Percentiles rank a stretch among this genome's conserved stretches.
phyloP scores from a whole-genome alignment of 2,329 filamentous ascomycete species.

The Pezicula neosporulosa region DNA sequence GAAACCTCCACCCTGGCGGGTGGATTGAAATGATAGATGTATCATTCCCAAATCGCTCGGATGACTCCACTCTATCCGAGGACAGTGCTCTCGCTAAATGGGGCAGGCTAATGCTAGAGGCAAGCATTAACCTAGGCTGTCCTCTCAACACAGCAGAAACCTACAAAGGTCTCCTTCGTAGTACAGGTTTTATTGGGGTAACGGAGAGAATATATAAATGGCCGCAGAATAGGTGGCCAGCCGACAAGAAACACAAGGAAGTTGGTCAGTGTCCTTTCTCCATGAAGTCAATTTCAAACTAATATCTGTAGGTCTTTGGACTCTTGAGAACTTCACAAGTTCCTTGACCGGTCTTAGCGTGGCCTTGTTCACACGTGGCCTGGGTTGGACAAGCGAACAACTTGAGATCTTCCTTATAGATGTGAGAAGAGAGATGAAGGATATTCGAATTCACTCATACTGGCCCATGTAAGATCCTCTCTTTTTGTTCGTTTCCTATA shows the following conservation, averaged over 20 bases:
- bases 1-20: constrained; percentile 26
- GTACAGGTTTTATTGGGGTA: constrained; percentile 22
- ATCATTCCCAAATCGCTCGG: constrained; percentile 25
- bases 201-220: constrained; percentile 16
- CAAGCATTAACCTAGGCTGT: constrained; percentile 31
- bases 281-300: not conserved
- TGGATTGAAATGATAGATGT: constrained; percentile 21
- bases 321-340: constrained; percentile 2
- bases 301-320: constrained; percentile 4
- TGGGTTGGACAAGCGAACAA: constrained; percentile 5
- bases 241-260: constrained; percentile 17
- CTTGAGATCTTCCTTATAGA: constrained; percentile 8
- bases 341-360: constrained; percentile 3
- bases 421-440: constrained; percentile 4
- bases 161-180: constrained; percentile 4
- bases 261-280: not conserved
- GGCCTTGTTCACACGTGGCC: constrained; percentile 6
- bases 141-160: constrained; percentile 23
- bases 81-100: constrained; percentile 36
- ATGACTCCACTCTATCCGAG: constrained; percentile 39
- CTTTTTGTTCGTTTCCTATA: not conserved
- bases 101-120: constrained; percentile 36
- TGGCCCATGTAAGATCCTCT: constrained; percentile 1
- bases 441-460: constrained; percentile 6
- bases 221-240: constrained; percentile 25